phyloP scores from a whole-genome alignment of 2,329 filamentous ascomycete species.

The Fonsecaea monophora region DNA sequence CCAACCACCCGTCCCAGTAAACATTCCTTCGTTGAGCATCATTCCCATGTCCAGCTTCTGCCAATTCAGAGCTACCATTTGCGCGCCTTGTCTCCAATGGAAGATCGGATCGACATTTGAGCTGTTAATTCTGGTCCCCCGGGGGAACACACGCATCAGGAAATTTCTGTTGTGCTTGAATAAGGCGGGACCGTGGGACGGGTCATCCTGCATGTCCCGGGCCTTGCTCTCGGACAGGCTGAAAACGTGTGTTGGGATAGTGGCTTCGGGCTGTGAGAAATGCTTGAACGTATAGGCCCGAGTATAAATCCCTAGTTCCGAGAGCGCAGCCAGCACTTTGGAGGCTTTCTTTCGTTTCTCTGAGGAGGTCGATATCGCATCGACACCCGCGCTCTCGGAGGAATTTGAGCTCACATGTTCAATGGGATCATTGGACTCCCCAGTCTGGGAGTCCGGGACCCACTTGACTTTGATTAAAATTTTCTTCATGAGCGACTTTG shows the following conservation, averaged over 20 bases:
- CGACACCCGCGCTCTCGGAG: conserved; percentile 48
- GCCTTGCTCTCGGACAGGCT: conserved; percentile 68
- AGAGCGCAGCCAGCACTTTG: conserved; percentile 75
- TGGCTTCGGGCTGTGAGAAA: conserved; percentile 68
- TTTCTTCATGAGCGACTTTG: conserved; percentile 75
- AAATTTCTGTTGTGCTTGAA: conserved; percentile 83
- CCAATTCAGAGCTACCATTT: conserved; percentile 94
- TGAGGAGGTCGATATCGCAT: conserved; percentile 26
- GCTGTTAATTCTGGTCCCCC: conserved; percentile 78
- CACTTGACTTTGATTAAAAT: conserved; percentile 85
- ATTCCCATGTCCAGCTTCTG: conserved; percentile 88
- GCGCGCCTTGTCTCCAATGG: conserved; percentile 88
- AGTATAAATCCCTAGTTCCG: conserved; percentile 81
- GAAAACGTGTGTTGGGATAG: conserved; percentile 68
- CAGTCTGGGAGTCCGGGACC: conserved; percentile 54
- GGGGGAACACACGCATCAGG: conserved; percentile 88
- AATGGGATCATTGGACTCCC: conserved; percentile 42
- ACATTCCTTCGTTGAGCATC: conserved; percentile 97
- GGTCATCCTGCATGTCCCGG: conserved; percentile 67
- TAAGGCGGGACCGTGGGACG: conserved; percentile 62
- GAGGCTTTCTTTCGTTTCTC: conserved; percentile 55
- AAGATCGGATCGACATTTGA: conserved; percentile 85
- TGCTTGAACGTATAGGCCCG: conserved; percentile 80
- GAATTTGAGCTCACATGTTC: conserved; percentile 43
- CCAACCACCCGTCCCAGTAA: conserved; percentile 80